phyloP scores from a whole-genome alignment of 2,329 filamentous ascomycete species.

The Whalleya microplaca region DNA sequence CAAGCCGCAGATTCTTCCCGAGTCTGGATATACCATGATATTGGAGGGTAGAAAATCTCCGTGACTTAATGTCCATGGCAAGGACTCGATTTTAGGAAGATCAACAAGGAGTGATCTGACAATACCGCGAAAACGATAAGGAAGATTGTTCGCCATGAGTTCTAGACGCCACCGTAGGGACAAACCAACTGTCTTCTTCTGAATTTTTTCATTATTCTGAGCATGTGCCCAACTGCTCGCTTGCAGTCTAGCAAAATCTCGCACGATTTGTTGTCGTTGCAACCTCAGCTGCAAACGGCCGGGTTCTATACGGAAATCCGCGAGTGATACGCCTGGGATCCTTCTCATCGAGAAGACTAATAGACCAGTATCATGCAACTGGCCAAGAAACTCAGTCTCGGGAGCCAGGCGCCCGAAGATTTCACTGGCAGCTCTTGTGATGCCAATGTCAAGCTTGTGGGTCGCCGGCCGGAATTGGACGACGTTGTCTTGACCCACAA shows the following conservation, averaged over 20 bases:
- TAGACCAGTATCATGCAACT: conserved; percentile 37
- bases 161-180: conserved; percentile 46
- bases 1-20: conserved; percentile 53
- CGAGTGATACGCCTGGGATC: conserved; percentile 47
- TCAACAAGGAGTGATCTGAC: conserved; percentile 32
- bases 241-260: conserved; percentile 47
- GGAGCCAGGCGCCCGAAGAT: conserved; percentile 49
- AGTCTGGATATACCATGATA: conserved; percentile 52
- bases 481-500: conserved; percentile 42
- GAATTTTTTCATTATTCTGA: conserved; percentile 15
- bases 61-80: conserved; percentile 62
- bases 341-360: conserved; percentile 47
- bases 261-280: conserved; percentile 40
- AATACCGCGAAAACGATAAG: conserved; percentile 37
- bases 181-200: conserved; percentile 41
- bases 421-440: conserved; percentile 42
- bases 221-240: conserved; percentile 41
- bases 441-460: conserved; percentile 46
- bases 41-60: conserved; percentile 64
- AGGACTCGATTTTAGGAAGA: conserved; percentile 41
- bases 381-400: conserved; percentile 42
- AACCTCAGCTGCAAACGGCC: conserved; percentile 6
- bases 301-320: conserved; percentile 32
- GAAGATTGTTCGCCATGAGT: conserved; percentile 41
- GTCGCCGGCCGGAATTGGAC: conserved; percentile 53